These are phyloP conservation scores for Lentinula boryana DNA, from an alignment of 768 basidiomycete genomes.

Conservation along the genomic window DNA sequence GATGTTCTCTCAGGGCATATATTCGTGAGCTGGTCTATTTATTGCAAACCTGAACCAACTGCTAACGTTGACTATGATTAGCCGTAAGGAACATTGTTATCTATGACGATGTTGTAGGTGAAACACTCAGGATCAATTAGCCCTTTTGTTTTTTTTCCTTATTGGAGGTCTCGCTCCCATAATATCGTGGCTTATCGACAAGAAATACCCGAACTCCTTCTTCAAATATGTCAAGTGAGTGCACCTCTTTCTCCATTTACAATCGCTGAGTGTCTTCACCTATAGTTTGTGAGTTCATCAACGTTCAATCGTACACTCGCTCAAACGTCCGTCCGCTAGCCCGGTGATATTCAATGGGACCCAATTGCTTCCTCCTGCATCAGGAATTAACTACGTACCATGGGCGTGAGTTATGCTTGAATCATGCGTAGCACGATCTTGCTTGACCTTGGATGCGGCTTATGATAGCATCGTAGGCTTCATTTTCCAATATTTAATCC, in stretches of 20 bases:
- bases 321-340: conserved; percentile 18
- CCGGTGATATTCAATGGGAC: conserved; percentile 68
- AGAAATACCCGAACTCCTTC: conserved; percentile 55
- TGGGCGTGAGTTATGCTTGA: conserved; percentile 43
- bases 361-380: conserved; percentile 71
- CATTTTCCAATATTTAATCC: conserved; percentile 69
- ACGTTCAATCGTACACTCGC: not conserved
- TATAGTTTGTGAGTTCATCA: conserved; percentile 32
- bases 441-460: not conserved
- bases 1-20: conserved; percentile 51
- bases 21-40: conserved; percentile 39
- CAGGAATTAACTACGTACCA: conserved; percentile 78
- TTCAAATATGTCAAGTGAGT: conserved; percentile 66
- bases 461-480: conserved; percentile 48
- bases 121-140: conserved; percentile 18
- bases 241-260: not conserved
- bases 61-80: conserved; percentile 13
- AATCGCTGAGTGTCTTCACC: conserved; percentile 1
- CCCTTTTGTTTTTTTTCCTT: conserved; percentile 66
- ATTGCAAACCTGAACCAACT: not conserved
- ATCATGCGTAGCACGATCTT: not conserved
- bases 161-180: conserved; percentile 64
- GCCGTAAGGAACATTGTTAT: conserved; percentile 1
- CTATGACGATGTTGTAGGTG: not conserved
- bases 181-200: conserved; percentile 55